Conservation (phyloP, 306 rosid genomes). For the Ochetophila trinervis region DNA sequence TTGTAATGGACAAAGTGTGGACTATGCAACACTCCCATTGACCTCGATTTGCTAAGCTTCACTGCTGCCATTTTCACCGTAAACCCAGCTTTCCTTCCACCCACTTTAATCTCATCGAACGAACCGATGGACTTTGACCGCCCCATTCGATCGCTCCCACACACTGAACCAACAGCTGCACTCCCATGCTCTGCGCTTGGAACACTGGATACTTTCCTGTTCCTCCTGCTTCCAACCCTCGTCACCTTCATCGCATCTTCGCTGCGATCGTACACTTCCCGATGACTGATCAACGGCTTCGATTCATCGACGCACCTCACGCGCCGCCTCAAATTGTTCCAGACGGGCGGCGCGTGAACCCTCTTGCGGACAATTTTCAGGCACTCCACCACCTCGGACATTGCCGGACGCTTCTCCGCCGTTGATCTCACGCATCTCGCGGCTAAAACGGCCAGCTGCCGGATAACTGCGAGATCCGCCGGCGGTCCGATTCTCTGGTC, state of each 20-base stretch:
- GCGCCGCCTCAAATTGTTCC: conserved; percentile 44
- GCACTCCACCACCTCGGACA: conserved; percentile 72
- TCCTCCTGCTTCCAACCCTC: conserved; percentile 47
- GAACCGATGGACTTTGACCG: conserved; percentile 64
- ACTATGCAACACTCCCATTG: conserved; percentile 46
- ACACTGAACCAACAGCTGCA: neutral
- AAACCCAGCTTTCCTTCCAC: conserved; percentile 32
- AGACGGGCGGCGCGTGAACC: conserved; percentile 37
- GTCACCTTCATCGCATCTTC: conserved; percentile 32
- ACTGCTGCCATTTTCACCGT: conserved; percentile 26
- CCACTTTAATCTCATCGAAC: conserved; percentile 11
- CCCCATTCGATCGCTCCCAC: conserved; percentile 15
- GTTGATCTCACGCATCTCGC: conserved; percentile 66
- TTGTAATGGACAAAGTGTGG: conserved; percentile 8
- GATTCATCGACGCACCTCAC: conserved; percentile 39
- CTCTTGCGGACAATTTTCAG: conserved; percentile 32
- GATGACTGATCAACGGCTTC: conserved; percentile 12
- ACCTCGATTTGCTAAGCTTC: conserved; percentile 61
- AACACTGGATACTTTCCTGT: conserved; percentile 59
- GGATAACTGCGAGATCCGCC: conserved; percentile 27
- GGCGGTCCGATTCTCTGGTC: conserved; percentile 59
- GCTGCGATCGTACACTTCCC: conserved; percentile 21
- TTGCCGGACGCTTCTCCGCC: conserved; percentile 70
- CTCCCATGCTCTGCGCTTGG: conserved; percentile 31
- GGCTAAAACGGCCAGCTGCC: conserved; percentile 55